Base-by-base conservation (phyloP, 371 early-diverging fungal genomes). In the Haplosporangium sp. region DNA sequence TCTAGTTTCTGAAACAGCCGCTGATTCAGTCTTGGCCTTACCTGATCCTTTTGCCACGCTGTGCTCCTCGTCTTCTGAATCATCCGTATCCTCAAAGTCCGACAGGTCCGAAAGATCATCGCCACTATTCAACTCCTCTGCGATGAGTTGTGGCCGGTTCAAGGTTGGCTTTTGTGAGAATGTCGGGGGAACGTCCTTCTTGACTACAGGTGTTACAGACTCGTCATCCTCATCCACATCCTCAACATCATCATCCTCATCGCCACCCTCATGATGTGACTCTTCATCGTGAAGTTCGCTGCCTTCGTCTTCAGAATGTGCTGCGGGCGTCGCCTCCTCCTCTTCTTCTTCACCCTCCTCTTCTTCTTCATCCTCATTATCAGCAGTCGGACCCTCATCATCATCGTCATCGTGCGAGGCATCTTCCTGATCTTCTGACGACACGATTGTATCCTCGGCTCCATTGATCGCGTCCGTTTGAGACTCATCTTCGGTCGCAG, bases 31-130 rank as follows among this genome's bases (percentile, higher is more conserved):
- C 37, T 63, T 62, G 45, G 55, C 72, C 7, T 73, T 59, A 36
- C 45, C 54, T 3, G 54, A 47, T 54, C 43, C 12, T 16, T 20
- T 23, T 47, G 50, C 13, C 18, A 29, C 18, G 16, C 41, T 54
- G 48, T 46, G 61, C 40, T 29, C 57, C 3, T 67, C 79, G 5
- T 77, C 79, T 47, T 72, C 79, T 13, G 79, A 77, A 23, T 77
- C 79, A 20, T 76, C 77, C 36, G 72, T 48, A 41, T 76, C 77
- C 9, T 76, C 76, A 50, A 76, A 71, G n/a, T 68, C 79, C 13
- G 79, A 76, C 42, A 76, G 53, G 52, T 77, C 79, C 6, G 79
- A 77, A 9, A 77, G 72, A 2, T 77, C 79, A 23, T 77, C 79
- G n/a, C 72, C 79, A 36, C 79, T 77, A 20, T 77, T 72, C 68